Conservation (phyloP, 2,329 filamentous ascomycete genomes). For the Aspergillus caelatus region DNA sequence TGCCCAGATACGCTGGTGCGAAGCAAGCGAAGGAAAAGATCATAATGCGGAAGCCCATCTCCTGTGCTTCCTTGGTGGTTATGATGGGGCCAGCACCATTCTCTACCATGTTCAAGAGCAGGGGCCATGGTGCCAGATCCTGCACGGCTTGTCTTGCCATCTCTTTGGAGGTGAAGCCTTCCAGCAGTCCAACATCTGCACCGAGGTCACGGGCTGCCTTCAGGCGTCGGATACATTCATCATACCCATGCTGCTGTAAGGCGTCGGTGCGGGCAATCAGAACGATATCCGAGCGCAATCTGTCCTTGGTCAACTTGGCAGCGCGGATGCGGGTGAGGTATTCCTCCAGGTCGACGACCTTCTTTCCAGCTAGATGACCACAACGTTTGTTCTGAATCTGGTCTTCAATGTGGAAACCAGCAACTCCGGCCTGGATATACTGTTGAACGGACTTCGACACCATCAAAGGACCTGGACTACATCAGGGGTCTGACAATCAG, state of each 20-base stretch:
- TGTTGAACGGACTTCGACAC: constrained; percentile 52
- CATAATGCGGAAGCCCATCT: constrained; percentile 48
- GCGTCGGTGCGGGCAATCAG: constrained; percentile 49
- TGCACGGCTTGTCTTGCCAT: constrained; percentile 38
- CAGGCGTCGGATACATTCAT: constrained; percentile 42
- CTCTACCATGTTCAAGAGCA: constrained; percentile 50
- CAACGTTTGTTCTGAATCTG: constrained; percentile 52
- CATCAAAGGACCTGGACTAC: constrained; percentile 42
- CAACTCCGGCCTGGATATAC: constrained; percentile 57
- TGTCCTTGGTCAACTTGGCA: constrained; percentile 37
- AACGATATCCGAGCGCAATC: constrained; percentile 43
- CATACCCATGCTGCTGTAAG: constrained; percentile 41
- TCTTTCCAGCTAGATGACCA: constrained; percentile 44
- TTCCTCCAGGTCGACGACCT: constrained; percentile 39
- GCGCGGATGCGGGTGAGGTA: constrained; percentile 41
- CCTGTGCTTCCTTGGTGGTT: constrained; percentile 40
- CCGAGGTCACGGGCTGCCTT: constrained; percentile 43
- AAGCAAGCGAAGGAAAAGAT: constrained; percentile 45
- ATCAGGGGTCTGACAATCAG: too few species aligned
- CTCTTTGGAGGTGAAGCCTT: constrained; percentile 43
- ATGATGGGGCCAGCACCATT: constrained; percentile 43
- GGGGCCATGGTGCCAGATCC: constrained; percentile 42
- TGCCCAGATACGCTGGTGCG: constrained; percentile 40
- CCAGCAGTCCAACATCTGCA: constrained; percentile 46
- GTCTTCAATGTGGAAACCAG: constrained; percentile 61